A percentile compares a stretch with the other conserved stretches of the same genome.
phyloP scores from a whole-genome alignment of 1,139 yeast genomes.

The Scheffersomyces parashehatae region DNA sequence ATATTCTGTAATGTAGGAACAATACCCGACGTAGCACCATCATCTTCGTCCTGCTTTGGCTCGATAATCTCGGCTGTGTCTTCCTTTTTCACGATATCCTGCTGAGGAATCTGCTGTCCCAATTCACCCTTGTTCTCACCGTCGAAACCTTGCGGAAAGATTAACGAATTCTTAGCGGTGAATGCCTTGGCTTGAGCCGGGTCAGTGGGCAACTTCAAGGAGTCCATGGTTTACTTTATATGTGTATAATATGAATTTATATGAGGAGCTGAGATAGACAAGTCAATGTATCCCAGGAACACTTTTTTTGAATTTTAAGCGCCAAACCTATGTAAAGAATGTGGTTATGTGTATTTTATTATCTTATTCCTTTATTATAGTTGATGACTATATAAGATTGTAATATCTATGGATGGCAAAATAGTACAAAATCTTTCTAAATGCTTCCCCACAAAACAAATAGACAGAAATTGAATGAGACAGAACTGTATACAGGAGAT shows the following conservation, averaged over 20 bases:
- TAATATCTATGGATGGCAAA: not conserved
- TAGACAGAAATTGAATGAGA: not conserved
- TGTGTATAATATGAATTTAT: conserved; percentile 4
- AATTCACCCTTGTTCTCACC: conserved; percentile 15
- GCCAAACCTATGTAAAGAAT: not conserved
- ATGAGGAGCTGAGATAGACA: conserved; percentile 32
- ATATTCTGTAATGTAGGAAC: conserved; percentile 96
- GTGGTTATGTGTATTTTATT: not conserved
- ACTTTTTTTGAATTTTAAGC: not conserved
- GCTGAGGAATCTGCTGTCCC: conserved; percentile 14
- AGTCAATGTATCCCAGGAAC: conserved; percentile 44
- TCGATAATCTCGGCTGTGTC: conserved; percentile 35
- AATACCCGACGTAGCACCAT: conserved; percentile 82
- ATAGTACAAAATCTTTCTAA: conserved; percentile 1
- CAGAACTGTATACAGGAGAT: conserved; percentile 1
- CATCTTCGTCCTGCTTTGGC: conserved; percentile 54
- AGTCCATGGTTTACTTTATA: conserved; percentile 51
- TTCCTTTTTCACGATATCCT: conserved; percentile 24
- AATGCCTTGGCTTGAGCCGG: conserved; percentile 82
- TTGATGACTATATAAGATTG: not conserved
- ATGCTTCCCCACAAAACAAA: conserved; percentile 1
- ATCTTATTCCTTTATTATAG: not conserved
- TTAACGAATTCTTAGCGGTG: conserved; percentile 65
- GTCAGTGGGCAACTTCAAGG: conserved; percentile 73
- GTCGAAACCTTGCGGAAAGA: conserved; percentile 56